Percentiles rank a stretch among this genome's conserved stretches.
These are phyloP conservation scores for Penicillium palitans DNA, from an alignment of 2,329 filamentous ascomycete genomes.

Conservation along the genomic window DNA sequence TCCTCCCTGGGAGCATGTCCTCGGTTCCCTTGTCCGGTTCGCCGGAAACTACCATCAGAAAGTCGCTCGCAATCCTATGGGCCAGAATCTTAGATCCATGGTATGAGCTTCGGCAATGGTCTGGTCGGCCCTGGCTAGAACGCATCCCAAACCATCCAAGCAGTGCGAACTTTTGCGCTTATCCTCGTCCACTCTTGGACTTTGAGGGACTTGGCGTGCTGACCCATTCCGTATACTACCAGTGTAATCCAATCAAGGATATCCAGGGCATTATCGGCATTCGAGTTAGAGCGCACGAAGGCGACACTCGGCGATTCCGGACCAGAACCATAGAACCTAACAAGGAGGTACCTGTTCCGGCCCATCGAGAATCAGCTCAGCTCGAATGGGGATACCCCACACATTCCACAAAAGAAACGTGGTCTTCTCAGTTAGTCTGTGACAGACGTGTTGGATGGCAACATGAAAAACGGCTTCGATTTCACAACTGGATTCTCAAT, in stretches of 20 bases:
- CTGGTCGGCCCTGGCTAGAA: background rate
- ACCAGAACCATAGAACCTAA: background rate
- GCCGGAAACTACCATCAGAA: constrained; percentile 21
- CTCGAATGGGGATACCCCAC: constrained; percentile 1
- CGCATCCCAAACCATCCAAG: background rate
- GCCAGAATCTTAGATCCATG: constrained; percentile 12
- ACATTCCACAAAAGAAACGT: background rate
- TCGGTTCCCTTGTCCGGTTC: constrained; percentile 27
- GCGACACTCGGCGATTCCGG: constrained; percentile 1
- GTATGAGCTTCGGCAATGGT: background rate
- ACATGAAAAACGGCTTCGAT: background rate
- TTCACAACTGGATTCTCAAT: background rate
- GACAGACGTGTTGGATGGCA: background rate
- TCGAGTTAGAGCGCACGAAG: background rate
- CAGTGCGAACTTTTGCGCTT: background rate
- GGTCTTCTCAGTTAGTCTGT: background rate
- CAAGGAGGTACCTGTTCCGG: background rate
- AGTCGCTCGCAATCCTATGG: constrained; percentile 8
- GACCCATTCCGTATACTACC: background rate
- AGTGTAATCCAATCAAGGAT: too few relatives aligned
- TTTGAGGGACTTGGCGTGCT: background rate
- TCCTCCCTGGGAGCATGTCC: constrained; percentile 7
- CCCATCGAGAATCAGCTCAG: background rate
- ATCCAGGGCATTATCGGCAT: background rate
- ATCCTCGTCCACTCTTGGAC: too few relatives aligned